Evolutionary conservation across 208 protist genomes (phyloP).

Genomic region (Crithidia sp.): DNA sequence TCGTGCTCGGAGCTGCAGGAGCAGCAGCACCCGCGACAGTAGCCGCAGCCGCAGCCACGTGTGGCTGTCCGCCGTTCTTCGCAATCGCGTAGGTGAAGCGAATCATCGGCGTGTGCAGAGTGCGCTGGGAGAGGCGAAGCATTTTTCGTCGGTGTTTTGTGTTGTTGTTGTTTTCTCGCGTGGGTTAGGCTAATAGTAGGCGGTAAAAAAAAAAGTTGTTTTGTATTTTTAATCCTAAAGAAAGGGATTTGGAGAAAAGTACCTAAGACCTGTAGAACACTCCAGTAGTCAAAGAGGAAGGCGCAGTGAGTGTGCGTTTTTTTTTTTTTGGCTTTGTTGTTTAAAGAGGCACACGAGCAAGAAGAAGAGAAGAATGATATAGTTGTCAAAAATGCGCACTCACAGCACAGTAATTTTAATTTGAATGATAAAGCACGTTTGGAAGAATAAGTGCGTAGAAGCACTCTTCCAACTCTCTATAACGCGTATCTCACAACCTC

Average conservation of each 20-base stretch:
- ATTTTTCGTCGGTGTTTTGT: constrained; percentile 24
- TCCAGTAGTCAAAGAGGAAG: neutral
- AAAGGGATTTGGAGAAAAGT: too few relatives aligned
- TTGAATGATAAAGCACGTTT: too few relatives aligned
- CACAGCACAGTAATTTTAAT: too few relatives aligned
- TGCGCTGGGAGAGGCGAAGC: constrained; percentile 35
- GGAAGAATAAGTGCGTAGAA: too few relatives aligned
- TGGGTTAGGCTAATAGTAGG: too few relatives aligned
- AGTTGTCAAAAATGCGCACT: too few relatives aligned
- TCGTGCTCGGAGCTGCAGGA: constrained; percentile 5
- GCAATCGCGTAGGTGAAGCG: constrained; percentile 76
- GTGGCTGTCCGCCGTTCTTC: constrained; percentile 45
- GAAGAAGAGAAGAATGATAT: neutral
- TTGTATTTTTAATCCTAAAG: too few relatives aligned
- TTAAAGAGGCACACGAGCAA: neutral
- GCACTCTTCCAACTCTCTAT: too few relatives aligned
- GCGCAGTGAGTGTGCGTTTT: neutral
- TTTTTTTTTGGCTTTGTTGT: neutral
- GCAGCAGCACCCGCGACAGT: neutral
- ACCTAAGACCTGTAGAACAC: too few relatives aligned
- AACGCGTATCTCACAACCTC: too few relatives aligned
- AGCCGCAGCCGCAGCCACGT: neutral
- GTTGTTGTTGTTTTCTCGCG: neutral
- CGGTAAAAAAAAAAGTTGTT: neutral
- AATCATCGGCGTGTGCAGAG: constrained; percentile 63